A percentile compares a stretch with the other conserved stretches of the same genome.
Conservation (phyloP, 768 basidiomycete genomes). For the Pulveroboletus sp. region DNA sequence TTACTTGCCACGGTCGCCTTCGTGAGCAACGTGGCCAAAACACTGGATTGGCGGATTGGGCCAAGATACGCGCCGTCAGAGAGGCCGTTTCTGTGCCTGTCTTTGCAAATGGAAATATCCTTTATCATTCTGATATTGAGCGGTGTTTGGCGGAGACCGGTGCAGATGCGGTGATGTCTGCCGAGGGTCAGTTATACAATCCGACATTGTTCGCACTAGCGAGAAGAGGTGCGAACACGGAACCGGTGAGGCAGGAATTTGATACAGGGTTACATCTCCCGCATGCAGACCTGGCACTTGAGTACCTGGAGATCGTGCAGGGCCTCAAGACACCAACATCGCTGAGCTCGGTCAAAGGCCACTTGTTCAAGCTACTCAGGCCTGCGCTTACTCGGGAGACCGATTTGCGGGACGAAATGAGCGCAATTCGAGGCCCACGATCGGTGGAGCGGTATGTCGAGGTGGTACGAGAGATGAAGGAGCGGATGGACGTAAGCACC, state of each 20-base stretch:
- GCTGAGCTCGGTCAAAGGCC: constrained; percentile 80
- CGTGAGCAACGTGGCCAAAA: constrained; percentile 91
- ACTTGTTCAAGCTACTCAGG: constrained; percentile 89
- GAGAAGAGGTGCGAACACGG: too few relatives aligned
- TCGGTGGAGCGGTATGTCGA: constrained; percentile 40
- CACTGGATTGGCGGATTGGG: constrained; percentile 84
- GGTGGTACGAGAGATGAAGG: constrained; percentile 58
- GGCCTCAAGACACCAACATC: constrained; percentile 60
- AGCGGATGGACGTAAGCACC: constrained; percentile 51
- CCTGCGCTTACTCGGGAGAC: constrained; percentile 64
- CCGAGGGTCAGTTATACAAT: constrained; percentile 94
- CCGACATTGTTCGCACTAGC: constrained; percentile 66
- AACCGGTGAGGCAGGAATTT: constrained; percentile 28
- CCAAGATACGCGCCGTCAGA: constrained; percentile 88
- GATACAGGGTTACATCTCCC: constrained; percentile 49
- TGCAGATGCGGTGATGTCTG: constrained; percentile 91
- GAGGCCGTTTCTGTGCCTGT: constrained; percentile 88
- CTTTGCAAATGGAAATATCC: constrained; percentile 95
- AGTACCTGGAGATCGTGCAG: constrained; percentile 82
- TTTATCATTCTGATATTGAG: constrained; percentile 81
- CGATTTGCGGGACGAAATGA: constrained; percentile 74
- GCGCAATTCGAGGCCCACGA: constrained; percentile 39
- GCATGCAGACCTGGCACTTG: constrained; percentile 68
- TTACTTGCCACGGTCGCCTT: constrained; percentile 90
- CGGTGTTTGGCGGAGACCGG: constrained; percentile 81